phyloP scores from a whole-genome alignment of 2,329 filamentous ascomycete genomes.

The Ilyonectria mors-panacis region DNA sequence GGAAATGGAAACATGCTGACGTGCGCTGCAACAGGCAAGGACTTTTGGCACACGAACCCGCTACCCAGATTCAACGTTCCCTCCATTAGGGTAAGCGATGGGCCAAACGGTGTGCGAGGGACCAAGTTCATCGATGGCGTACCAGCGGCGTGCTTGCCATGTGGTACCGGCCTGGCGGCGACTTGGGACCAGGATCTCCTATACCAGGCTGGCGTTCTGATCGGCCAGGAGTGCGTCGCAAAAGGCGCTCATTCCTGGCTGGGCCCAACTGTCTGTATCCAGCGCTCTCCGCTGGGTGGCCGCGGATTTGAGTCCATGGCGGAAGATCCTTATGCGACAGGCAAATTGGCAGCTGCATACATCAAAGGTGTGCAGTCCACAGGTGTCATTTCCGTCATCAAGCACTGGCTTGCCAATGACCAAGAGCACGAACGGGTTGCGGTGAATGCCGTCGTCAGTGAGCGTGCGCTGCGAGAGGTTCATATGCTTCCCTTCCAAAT shows the following conservation, averaged over 20 bases:
- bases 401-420: conserved; percentile 26
- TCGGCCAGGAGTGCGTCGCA: conserved; percentile 27
- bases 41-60: conserved; percentile 29
- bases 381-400: conserved; percentile 1
- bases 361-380: conserved; percentile 19
- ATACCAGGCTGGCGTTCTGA: conserved; percentile 12
- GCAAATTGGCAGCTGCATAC: conserved; percentile 9
- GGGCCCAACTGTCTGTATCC: conserved; percentile 17
- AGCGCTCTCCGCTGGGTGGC: conserved; percentile 17
- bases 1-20: background rate
- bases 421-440: conserved; percentile 16
- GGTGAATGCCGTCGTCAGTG: background rate
- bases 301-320: conserved; percentile 24
- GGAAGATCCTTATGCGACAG: conserved; percentile 17
- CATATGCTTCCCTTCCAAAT: conserved; percentile 61
- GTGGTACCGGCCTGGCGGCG: conserved; percentile 31
- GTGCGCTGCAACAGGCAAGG: background rate
- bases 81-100: conserved; percentile 30
- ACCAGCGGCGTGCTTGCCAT: conserved; percentile 25
- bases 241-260: conserved; percentile 27
- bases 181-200: conserved; percentile 34
- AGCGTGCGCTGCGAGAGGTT: conserved; percentile 44
- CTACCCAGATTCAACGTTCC: conserved; percentile 24
- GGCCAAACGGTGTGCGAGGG: conserved; percentile 41
- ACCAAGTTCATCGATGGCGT: conserved; percentile 30